phyloP scores from a whole-genome alignment of 805 yeast species.

The Ogataea sp. region DNA sequence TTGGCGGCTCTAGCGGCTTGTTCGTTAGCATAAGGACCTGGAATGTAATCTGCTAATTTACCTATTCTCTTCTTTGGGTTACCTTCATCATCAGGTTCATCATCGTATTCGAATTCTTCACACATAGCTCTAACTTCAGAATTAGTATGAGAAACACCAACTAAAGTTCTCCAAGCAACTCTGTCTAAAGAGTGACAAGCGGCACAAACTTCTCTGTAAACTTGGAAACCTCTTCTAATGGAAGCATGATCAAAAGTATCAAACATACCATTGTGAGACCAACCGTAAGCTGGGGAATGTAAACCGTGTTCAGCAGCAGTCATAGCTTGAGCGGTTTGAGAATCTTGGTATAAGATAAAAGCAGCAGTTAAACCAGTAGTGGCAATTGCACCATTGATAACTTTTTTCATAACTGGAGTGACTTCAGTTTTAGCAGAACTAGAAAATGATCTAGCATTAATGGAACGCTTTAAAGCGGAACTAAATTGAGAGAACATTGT shows the following conservation, averaged over 20 bases:
- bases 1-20: conserved; percentile 99
- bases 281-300: conserved; percentile 86
- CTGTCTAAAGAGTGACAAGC: conserved; percentile 96
- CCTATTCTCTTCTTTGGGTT: conserved; percentile 97
- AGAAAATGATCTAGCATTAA: conserved; percentile 28
- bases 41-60: conserved; percentile 91
- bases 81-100: conserved; percentile 94
- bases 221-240: conserved; percentile 98
- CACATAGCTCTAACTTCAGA: conserved; percentile 88
- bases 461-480: conserved; percentile 26
- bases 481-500: conserved; percentile 28
- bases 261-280: conserved; percentile 93
- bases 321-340: conserved; percentile 88
- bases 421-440: conserved; percentile 24
- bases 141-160: conserved; percentile 92
- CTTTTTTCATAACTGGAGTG: conserved; percentile 33
- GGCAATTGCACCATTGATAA: conserved; percentile 58
- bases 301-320: conserved; percentile 98
- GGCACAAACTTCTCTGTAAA: conserved; percentile 97
- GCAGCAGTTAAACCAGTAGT: conserved; percentile 76
- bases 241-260: conserved; percentile 90
- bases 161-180: conserved; percentile 97
- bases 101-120: conserved; percentile 96
- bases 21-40: conserved; percentile 94
- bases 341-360: conserved; percentile 73